These are phyloP conservation scores for Leishmania turanica DNA, from an alignment of 208 protist genomes.

Conservation along the genomic window DNA sequence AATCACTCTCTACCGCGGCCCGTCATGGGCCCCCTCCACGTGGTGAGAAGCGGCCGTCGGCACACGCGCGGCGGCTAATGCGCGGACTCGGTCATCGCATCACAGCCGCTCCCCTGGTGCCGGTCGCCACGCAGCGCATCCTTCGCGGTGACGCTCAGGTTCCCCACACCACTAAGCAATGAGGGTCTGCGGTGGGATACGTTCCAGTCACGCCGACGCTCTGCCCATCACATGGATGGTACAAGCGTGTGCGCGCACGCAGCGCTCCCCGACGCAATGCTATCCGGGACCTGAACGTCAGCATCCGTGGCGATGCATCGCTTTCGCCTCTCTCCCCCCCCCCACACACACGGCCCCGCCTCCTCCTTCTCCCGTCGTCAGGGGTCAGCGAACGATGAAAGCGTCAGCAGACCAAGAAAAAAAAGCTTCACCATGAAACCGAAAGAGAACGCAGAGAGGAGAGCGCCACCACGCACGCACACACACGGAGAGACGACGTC, in stretches of 20 bases:
- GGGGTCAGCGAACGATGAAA: too few relatives aligned
- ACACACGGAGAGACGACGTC: too few relatives aligned
- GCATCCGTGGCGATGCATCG: not conserved
- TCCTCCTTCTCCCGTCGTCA: too few relatives aligned
- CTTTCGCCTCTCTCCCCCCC: not conserved
- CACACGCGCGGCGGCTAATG: not conserved
- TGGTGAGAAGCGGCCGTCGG: not conserved
- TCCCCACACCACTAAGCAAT: not conserved
- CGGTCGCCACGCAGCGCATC: not conserved
- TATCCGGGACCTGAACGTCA: not conserved
- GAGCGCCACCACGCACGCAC: too few relatives aligned
- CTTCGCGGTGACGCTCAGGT: not conserved
- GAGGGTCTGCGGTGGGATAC: not conserved
- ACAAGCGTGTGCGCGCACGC: not conserved
- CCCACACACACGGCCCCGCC: too few relatives aligned
- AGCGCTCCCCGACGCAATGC: not conserved
- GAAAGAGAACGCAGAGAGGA: too few relatives aligned
- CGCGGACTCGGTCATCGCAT: not conserved
- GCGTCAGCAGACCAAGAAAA: too few relatives aligned
- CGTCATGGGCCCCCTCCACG: not conserved
- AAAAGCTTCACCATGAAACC: too few relatives aligned
- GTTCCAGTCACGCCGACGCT: not conserved
- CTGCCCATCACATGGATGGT: not conserved
- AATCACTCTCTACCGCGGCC: not conserved
- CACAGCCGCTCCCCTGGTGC: not conserved